Evolutionary conservation across 257 asterid genomes (phyloP), one percentile per base, ranked within the genome.

Genomic region (Gardenia jasminoides): DNA sequence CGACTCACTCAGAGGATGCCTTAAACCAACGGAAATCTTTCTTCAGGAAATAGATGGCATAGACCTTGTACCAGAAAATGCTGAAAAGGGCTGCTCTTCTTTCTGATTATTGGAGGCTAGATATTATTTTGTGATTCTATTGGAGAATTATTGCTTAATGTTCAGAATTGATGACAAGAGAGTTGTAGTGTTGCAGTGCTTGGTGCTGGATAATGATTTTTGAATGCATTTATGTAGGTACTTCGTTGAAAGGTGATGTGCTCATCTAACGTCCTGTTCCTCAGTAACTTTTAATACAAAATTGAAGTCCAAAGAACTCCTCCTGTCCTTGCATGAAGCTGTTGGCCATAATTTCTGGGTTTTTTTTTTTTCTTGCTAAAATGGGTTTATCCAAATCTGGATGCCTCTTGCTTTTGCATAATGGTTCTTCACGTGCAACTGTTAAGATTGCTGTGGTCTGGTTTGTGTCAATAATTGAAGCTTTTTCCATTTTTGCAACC

Each of bases 1-100:
- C 30, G 97, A 93, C 75, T 79, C 91, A 16, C 90, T 90, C 74
- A 80, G 97, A 74, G 84, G 88, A 15, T 87, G 92, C 84, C 97
- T 89, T 31, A 28, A 84, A 72, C 97, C 97, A 20, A 86, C 93
- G 33, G 91, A 91, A 88, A 90, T 90, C 78, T 75, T 83, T 41
- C 22, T 88, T 19, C 80, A 80, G 67, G 83, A 83, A 43, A 62
- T 58, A 54, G 52, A 78, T 65, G 76, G 56, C 61, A 26, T 20
- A 11, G 47, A 26, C 70, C 50, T 28, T 74, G 61, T 58, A 19
- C 67, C 69, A 67, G 66, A 28, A 74, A 58, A 16, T 48, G 41
- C 19, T 64, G 33, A 46, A 28, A 31, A 44, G 2, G 11, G 9
- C 11, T 44, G 12, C 30, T 67, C 48, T 66, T 50, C 67, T 31